Evolutionary conservation across 768 basidiomycete species (phyloP).

Genomic region (Aureoboletus auriporus): DNA sequence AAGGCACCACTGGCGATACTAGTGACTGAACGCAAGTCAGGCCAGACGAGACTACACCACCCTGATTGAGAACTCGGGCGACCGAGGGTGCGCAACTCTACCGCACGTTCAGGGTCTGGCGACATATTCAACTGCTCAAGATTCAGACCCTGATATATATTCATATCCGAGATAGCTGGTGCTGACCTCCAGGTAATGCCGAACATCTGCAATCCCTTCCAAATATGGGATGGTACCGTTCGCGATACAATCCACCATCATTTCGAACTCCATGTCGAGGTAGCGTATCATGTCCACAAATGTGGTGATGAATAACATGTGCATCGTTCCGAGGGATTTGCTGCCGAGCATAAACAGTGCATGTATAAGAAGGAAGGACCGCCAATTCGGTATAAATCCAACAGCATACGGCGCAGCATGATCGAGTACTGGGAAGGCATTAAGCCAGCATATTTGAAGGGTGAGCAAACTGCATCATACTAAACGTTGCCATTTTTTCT

Average conservation of each 20-base stretch:
- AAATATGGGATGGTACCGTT: slow-evolving; percentile 8
- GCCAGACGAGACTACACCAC: slow-evolving; percentile 13
- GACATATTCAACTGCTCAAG: not conserved
- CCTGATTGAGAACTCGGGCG: slow-evolving; percentile 9
- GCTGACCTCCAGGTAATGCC: not conserved
- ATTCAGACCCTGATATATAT: not conserved
- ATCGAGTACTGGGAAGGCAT: slow-evolving; percentile 1
- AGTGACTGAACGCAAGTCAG: slow-evolving; percentile 8
- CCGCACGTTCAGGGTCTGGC: no score
- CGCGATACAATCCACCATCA: slow-evolving; percentile 10
- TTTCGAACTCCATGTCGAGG: not conserved
- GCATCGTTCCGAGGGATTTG: slow-evolving; percentile 4
- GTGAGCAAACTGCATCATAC: not conserved
- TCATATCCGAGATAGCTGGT: no score
- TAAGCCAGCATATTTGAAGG: not conserved
- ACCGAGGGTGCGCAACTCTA: slow-evolving; percentile 2
- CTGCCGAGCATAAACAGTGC: slow-evolving; percentile 5
- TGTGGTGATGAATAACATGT: slow-evolving; percentile 5
- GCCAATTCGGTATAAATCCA: slow-evolving; percentile 6
- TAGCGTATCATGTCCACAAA: slow-evolving; percentile 10
- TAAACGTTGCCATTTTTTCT: slow-evolving; percentile 9
- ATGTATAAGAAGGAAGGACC: not conserved
- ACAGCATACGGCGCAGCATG: slow-evolving; percentile 5
- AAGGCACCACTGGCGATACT: not conserved
- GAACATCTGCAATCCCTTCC: not conserved